phyloP scores from a whole-genome alignment of 306 rosid species.

The Castanea sativa region DNA sequence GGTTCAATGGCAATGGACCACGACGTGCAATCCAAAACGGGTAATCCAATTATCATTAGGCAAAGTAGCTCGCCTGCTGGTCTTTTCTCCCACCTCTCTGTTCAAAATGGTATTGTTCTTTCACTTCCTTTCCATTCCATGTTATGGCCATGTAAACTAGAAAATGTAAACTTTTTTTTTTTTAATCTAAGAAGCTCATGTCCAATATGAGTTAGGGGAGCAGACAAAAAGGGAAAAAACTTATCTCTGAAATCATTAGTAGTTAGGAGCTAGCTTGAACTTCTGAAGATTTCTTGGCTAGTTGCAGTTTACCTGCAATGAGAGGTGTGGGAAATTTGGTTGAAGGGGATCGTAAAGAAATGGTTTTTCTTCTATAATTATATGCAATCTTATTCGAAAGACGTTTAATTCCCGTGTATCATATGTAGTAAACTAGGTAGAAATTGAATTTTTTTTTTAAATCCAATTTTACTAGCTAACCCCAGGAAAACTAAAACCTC shows the following conservation, averaged over 20 bases:
- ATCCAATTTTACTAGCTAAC: not conserved
- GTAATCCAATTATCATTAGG: constrained; percentile 39
- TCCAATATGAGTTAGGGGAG: not conserved
- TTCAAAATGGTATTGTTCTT: constrained; percentile 52
- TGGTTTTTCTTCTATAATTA: not conserved
- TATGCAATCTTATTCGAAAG: not conserved
- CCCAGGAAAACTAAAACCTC: not conserved
- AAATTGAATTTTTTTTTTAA: not conserved
- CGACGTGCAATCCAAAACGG: constrained; percentile 26
- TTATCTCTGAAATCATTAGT: not conserved
- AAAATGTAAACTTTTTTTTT: not conserved
- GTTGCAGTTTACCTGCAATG: not conserved
- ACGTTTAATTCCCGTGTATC: no score
- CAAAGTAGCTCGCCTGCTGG: constrained; percentile 66
- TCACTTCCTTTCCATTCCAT: not conserved
- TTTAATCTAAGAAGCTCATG: not conserved
- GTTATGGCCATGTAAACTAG: not conserved
- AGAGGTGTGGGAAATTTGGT: not conserved
- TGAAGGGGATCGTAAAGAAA: not conserved
- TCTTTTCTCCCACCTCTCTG: constrained; percentile 52
- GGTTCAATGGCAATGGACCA: constrained; percentile 44
- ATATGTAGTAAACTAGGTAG: no score
- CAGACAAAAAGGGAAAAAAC: not conserved
- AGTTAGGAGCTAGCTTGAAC: not conserved
- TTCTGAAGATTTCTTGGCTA: not conserved